Conservation (phyloP, 768 basidiomycete genomes). For the Mycena pura region DNA sequence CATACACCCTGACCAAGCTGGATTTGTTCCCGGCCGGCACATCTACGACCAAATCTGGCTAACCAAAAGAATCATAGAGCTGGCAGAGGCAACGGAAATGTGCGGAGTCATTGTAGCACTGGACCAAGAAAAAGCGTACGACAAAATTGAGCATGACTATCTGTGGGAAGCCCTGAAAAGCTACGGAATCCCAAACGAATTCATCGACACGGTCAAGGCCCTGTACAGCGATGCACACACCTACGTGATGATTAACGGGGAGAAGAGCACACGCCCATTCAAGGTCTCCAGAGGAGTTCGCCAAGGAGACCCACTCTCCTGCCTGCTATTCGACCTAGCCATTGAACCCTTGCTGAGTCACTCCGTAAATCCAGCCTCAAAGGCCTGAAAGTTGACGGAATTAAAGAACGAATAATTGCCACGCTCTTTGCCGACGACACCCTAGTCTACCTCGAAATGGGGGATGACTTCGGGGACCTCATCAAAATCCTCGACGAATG, state of each 20-base stretch:
- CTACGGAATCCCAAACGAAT: conserved; percentile 6
- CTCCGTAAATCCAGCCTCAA: conserved; percentile 21
- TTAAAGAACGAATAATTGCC: conserved; percentile 10
- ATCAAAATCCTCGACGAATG: too few relatives aligned
- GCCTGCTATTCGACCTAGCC: too few relatives aligned
- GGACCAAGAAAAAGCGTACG: too few relatives aligned
- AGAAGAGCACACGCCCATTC: too few relatives aligned
- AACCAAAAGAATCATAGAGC: not conserved
- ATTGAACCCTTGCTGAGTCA: conserved; percentile 20
- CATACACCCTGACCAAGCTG: conserved; percentile 27
- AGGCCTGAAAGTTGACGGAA: conserved; percentile 23
- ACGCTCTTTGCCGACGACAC: conserved; percentile 39
- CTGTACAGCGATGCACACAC: too few relatives aligned
- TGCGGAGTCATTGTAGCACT: too few relatives aligned
- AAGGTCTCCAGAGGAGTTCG: too few relatives aligned
- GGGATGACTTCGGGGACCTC: too few relatives aligned
- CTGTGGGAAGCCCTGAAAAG: not conserved
- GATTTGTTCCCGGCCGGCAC: too few relatives aligned
- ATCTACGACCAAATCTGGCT: conserved; percentile 31
- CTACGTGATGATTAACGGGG: too few relatives aligned
- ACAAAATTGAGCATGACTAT: too few relatives aligned
- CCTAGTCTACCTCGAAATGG: not conserved
- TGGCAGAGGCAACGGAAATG: not conserved
- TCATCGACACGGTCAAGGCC: conserved; percentile 16
- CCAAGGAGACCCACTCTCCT: too few relatives aligned